A percentile compares a stretch with the other conserved stretches of the same genome.
These are phyloP conservation scores for Candida lessepsii DNA, from an alignment of 805 yeast species.

Conservation along the genomic window DNA sequence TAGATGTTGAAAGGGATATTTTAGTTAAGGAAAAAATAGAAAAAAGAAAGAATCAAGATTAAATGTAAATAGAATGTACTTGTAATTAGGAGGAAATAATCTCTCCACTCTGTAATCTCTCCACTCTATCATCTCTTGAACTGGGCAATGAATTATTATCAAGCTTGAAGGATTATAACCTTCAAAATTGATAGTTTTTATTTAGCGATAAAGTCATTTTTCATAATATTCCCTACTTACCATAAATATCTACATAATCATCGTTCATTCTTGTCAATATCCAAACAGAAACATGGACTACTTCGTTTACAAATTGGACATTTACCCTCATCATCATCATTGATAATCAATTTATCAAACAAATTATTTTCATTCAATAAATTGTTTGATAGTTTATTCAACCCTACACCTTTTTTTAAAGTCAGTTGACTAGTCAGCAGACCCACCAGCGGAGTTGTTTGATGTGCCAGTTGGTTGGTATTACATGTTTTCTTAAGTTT, in stretches of 20 bases:
- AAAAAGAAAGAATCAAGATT: slow-evolving; percentile 9
- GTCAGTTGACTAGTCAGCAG: background rate
- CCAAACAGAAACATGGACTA: slow-evolving; percentile 41
- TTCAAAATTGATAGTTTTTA: too few relatives aligned
- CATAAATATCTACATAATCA: background rate
- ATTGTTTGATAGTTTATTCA: slow-evolving; percentile 9
- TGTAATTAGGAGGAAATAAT: too few relatives aligned
- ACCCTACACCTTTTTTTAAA: background rate
- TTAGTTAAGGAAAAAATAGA: slow-evolving; percentile 55
- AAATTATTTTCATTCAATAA: slow-evolving; percentile 16
- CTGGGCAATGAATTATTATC: too few relatives aligned
- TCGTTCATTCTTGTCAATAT: slow-evolving; percentile 25
- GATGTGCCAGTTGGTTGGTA: background rate
- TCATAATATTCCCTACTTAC: slow-evolving; percentile 5
- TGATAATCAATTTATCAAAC: slow-evolving; percentile 18
- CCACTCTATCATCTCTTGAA: too few relatives aligned
- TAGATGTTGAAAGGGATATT: slow-evolving; percentile 68
- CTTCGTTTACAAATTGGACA: slow-evolving; percentile 39
- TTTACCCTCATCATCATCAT: slow-evolving; percentile 9
- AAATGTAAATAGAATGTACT: slow-evolving; percentile 6
- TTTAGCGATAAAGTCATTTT: too few relatives aligned
- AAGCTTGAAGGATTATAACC: too few relatives aligned
- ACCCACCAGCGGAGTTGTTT: background rate
- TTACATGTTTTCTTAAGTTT: slow-evolving; percentile 6
- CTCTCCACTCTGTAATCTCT: too few relatives aligned